Evolutionary conservation across 1,284 basidiomycete species (phyloP).

Genomic region (Cutaneotrichosporon sp.): DNA sequence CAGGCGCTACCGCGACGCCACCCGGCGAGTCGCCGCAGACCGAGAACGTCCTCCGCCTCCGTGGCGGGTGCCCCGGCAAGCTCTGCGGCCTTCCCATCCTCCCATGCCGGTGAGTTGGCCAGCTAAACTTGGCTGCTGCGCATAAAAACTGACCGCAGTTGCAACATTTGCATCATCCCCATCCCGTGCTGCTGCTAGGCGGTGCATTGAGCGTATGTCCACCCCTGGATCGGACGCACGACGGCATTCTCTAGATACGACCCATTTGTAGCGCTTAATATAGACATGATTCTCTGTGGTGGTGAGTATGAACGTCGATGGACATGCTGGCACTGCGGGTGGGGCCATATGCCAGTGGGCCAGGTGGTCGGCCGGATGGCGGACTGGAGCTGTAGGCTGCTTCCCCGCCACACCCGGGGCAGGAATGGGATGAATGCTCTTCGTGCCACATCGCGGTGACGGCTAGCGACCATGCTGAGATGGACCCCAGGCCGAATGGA

Average conservation of each 20-base stretch:
- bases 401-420: no score
- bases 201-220: neutral
- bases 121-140: neutral
- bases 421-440: no score
- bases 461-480: no score
- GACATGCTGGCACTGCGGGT: no score
- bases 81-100: constrained; percentile 51
- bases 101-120: constrained; percentile 41
- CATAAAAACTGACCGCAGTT: constrained; percentile 16
- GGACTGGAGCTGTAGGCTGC: no score
- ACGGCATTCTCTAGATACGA: neutral
- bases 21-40: constrained; percentile 23
- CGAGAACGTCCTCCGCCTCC: constrained; percentile 34
- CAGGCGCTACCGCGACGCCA: constrained; percentile 12
- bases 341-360: no score
- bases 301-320: no score
- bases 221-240: neutral
- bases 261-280: neutral
- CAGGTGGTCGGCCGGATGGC: no score
- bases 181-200: constrained; percentile 48
- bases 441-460: no score
- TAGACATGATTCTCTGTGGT: neutral
- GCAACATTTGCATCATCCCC: constrained; percentile 50
- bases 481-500: no score
- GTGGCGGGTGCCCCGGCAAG: constrained; percentile 50